Evolutionary conservation across 768 basidiomycete genomes (phyloP).

Genomic region (Amanita exitialis): DNA sequence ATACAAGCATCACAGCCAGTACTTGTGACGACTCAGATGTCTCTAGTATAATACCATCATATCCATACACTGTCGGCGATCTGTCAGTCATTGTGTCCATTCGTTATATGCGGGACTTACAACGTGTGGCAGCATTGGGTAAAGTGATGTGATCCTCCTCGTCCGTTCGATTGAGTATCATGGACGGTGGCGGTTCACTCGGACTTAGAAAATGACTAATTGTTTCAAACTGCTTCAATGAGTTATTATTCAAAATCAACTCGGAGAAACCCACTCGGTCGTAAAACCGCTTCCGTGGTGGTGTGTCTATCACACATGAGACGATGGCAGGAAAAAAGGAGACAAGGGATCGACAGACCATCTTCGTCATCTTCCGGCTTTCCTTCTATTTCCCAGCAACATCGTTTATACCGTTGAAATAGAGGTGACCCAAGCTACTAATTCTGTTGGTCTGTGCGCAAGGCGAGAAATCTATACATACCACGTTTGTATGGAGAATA

Average conservation of each 20-base stretch:
- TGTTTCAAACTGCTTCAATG: conserved; percentile 49
- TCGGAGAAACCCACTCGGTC: conserved; percentile 42
- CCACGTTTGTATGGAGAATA: conserved; percentile 80
- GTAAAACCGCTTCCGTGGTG: conserved; percentile 62
- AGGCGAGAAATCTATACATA: conserved; percentile 23
- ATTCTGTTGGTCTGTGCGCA: neutral
- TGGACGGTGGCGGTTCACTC: conserved; percentile 65
- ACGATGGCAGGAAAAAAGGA: conserved; percentile 1
- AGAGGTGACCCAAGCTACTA: conserved; percentile 75
- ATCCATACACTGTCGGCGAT: conserved; percentile 48
- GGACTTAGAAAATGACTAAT: conserved; percentile 73
- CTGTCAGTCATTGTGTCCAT: neutral
- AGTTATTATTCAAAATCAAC: neutral
- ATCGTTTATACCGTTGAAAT: conserved; percentile 87
- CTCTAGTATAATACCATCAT: conserved; percentile 75
- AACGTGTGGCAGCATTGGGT: conserved; percentile 52
- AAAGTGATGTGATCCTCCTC: conserved; percentile 64
- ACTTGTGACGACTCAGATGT: conserved; percentile 74
- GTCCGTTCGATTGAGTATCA: conserved; percentile 72
- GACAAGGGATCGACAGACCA: conserved; percentile 26
- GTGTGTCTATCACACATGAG: conserved; percentile 39
- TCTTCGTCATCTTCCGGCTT: conserved; percentile 78
- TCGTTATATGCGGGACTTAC: conserved; percentile 30
- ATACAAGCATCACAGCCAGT: conserved; percentile 63
- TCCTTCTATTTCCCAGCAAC: conserved; percentile 83